Conservation (phyloP, 768 basidiomycete species). For the Lanmaoa rubissima region DNA sequence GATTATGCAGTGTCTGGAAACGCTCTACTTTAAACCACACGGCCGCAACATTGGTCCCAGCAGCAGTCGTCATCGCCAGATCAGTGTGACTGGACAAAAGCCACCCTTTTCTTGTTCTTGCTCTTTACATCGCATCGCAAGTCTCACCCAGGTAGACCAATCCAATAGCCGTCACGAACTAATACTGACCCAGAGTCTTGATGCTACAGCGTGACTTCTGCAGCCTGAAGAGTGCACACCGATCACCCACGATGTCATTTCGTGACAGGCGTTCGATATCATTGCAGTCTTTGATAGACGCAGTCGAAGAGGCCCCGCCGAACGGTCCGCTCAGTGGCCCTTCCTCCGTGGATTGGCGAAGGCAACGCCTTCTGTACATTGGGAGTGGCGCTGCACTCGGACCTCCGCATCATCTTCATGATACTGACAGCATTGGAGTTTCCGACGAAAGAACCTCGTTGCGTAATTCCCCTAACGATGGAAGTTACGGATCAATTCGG, state of each 20-base stretch:
- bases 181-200: not conserved
- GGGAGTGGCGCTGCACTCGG: conserved; percentile 28
- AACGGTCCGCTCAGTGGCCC: conserved; percentile 46
- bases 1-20: not conserved
- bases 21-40: not conserved
- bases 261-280: conserved; percentile 19
- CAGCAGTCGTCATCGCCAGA: too few relatives aligned
- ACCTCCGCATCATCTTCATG: not conserved
- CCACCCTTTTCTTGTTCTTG: not conserved
- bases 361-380: conserved; percentile 58
- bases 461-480: conserved; percentile 25
- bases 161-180: not conserved
- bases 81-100: not conserved
- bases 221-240: not conserved
- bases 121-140: not conserved
- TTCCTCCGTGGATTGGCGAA: conserved; percentile 57
- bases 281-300: conserved; percentile 17
- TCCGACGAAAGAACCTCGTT: conserved; percentile 38
- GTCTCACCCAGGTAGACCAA: not conserved
- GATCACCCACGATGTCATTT: conserved; percentile 16
- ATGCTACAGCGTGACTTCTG: not conserved
- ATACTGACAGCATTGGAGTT: not conserved
- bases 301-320: conserved; percentile 15
- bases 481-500: conserved; percentile 58
- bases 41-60: too few relatives aligned